A percentile compares a stretch with the other conserved stretches of the same genome.
phyloP scores from a whole-genome alignment of 78 protist species.

The Dictyostelium brefeldianum region DNA sequence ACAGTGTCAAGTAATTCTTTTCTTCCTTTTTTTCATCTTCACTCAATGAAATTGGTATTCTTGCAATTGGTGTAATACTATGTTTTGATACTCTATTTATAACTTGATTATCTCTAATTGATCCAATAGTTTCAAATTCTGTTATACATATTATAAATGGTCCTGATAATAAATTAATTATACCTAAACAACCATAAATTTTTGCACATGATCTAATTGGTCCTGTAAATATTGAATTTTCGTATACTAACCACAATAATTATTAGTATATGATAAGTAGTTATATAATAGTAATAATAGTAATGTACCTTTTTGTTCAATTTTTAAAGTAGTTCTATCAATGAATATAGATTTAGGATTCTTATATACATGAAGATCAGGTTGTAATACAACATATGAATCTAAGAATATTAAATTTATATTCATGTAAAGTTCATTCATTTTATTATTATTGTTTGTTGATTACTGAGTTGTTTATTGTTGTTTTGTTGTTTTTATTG shows the following conservation, averaged over 20 bases:
- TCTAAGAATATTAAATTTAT: constrained; percentile 57
- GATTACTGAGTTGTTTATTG: not conserved
- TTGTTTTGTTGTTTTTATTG: not conserved
- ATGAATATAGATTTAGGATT: constrained; percentile 53
- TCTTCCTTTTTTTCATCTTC: constrained; percentile 81
- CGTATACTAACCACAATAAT: not conserved
- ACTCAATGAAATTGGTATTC: constrained; percentile 32
- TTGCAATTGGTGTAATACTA: constrained; percentile 23
- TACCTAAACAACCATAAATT: constrained; percentile 71
- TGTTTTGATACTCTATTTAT: constrained; percentile 52
- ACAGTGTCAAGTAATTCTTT: constrained; percentile 52
- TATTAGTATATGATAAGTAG: not conserved
- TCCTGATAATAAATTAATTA: constrained; percentile 55
- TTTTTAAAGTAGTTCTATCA: constrained; percentile 68
- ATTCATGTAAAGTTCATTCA: constrained; percentile 32
- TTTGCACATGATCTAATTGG: constrained; percentile 40
- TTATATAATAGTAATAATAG: not conserved
- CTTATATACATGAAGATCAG: not conserved
- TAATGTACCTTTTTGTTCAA: constrained; percentile 43
- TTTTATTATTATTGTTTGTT: not conserved
- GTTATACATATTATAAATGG: constrained; percentile 60
- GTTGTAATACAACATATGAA: constrained; percentile 58
- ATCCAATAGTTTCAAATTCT: constrained; percentile 36
- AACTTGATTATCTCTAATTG: constrained; percentile 39
- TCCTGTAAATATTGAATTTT: constrained; percentile 36